These are phyloP conservation scores for Salvia hispanica DNA, from an alignment of 257 asterid species.

Conservation along the genomic window DNA sequence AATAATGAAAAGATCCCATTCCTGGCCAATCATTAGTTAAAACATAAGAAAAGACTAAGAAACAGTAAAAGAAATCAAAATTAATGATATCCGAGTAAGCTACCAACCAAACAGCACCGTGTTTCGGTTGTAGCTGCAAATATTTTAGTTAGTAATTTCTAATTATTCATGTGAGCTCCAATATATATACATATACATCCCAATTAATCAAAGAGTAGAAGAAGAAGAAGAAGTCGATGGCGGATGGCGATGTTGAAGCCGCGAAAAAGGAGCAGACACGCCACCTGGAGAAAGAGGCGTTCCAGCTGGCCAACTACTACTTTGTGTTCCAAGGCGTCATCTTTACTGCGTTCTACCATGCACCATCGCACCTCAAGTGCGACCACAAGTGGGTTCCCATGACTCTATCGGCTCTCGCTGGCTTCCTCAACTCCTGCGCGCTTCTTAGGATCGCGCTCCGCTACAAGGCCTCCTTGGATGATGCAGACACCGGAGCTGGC, in stretches of 20 bases:
- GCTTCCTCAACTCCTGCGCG: constrained; percentile 29
- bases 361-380: constrained; percentile 36
- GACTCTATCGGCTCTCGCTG: constrained; percentile 29
- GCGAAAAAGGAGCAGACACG: constrained; percentile 25
- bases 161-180: no score
- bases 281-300: constrained; percentile 33
- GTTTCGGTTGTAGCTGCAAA: no score
- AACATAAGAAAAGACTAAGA: no score
- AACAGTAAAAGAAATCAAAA: no score
- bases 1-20: no score
- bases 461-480: constrained; percentile 31
- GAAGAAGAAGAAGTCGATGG: no score
- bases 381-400: constrained; percentile 34
- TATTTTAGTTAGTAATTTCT: no score
- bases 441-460: constrained; percentile 26
- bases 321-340: constrained; percentile 25
- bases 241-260: background rate
- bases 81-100: no score
- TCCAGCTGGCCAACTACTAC: constrained; percentile 34
- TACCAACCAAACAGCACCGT: no score
- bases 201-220: no score
- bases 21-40: no score
- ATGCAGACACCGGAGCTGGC: background rate
- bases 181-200: no score
- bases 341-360: constrained; percentile 37